These are phyloP conservation scores for Thermomucor indicae-seudaticae DNA, from an alignment of 371 early-diverging fungal genomes.

Conservation along the genomic window DNA sequence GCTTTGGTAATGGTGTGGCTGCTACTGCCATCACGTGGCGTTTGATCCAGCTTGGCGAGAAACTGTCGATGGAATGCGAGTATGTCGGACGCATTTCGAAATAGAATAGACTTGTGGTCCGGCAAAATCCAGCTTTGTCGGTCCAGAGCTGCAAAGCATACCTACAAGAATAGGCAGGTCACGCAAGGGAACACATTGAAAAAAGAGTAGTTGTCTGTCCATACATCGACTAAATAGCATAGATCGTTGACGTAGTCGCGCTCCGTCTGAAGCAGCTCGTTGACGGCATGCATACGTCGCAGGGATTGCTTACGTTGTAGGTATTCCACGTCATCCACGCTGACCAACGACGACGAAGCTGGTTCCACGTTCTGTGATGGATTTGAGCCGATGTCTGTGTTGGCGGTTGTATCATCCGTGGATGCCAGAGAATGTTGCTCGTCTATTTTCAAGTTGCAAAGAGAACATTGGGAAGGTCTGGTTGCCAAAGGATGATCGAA, in stretches of 20 bases:
- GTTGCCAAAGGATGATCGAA: too few relatives aligned
- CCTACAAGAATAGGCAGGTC: slow-evolving; percentile 15
- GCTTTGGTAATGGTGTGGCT: slow-evolving; percentile 21
- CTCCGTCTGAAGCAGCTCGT: slow-evolving; percentile 43
- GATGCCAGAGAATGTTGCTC: neutral
- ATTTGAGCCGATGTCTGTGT: too few relatives aligned
- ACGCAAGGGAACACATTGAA: neutral
- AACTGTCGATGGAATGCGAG: slow-evolving; percentile 30
- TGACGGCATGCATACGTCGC: slow-evolving; percentile 31
- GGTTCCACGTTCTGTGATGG: too few relatives aligned
- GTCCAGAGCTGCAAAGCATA: slow-evolving; percentile 23
- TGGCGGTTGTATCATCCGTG: neutral
- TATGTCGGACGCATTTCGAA: slow-evolving; percentile 34
- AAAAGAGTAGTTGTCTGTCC: too few relatives aligned
- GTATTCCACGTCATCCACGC: too few relatives aligned
- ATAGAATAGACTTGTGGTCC: slow-evolving; percentile 26
- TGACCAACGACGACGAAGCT: too few relatives aligned
- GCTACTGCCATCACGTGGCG: neutral
- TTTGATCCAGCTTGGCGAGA: slow-evolving; percentile 6
- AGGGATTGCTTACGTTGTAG: slow-evolving; percentile 16
- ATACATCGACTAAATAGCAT: slow-evolving; percentile 33
- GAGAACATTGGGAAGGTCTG: too few relatives aligned
- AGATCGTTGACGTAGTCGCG: slow-evolving; percentile 40
- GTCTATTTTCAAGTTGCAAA: neutral
- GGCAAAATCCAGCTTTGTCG: slow-evolving; percentile 33